Evolutionary conservation across 1,284 basidiomycete genomes (phyloP).

Genomic region (Ceratobasidium theobromae): DNA sequence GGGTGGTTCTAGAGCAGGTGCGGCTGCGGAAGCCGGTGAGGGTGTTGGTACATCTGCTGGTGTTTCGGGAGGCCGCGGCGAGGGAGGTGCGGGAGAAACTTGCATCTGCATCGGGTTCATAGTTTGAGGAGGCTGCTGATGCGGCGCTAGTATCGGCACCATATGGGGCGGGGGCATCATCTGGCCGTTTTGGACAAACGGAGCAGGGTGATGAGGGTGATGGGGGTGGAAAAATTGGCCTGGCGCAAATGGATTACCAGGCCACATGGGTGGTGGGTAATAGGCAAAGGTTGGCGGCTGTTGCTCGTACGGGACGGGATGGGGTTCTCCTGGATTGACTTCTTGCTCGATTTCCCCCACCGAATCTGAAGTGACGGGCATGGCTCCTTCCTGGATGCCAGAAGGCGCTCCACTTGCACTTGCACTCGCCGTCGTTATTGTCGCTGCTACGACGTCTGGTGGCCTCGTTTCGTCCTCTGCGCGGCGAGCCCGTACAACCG

Average conservation of each 20-base stretch:
- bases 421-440: slow-evolving; percentile 56
- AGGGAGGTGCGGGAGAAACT: slow-evolving; percentile 46
- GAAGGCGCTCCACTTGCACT: slow-evolving; percentile 63
- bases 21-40: slow-evolving; percentile 41
- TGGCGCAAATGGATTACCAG: background rate
- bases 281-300: slow-evolving; percentile 20
- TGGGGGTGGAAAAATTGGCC: slow-evolving; percentile 26
- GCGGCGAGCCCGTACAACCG: slow-evolving; percentile 70
- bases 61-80: slow-evolving; percentile 11
- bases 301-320: slow-evolving; percentile 54
- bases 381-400: slow-evolving; percentile 43
- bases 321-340: slow-evolving; percentile 36
- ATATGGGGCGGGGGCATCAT: slow-evolving; percentile 26
- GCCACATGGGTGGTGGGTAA: slow-evolving; percentile 2
- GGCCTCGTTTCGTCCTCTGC: slow-evolving; percentile 71
- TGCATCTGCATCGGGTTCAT: slow-evolving; percentile 32
- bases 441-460: slow-evolving; percentile 48
- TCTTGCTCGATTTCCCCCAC: slow-evolving; percentile 6
- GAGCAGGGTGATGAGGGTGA: background rate
- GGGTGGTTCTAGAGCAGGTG: background rate
- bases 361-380: slow-evolving; percentile 2
- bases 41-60: slow-evolving; percentile 51
- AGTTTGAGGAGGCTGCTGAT: slow-evolving; percentile 17
- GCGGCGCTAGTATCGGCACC: slow-evolving; percentile 11
- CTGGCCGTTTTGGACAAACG: slow-evolving; percentile 20